Conservation (phyloP, 306 rosid genomes). For the Begonia loranthoides region DNA sequence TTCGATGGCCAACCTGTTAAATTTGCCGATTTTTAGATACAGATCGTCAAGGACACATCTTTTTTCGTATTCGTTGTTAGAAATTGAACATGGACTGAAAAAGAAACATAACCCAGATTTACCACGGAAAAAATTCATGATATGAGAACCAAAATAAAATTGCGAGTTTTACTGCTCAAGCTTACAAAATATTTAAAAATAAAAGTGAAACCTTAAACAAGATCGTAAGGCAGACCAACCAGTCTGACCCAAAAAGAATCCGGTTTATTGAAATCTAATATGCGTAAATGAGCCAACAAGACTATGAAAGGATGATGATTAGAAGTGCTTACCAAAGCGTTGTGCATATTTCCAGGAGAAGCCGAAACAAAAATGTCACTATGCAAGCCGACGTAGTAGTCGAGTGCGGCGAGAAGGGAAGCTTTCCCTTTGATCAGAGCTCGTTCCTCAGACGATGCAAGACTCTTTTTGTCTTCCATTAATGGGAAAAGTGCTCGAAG, state of each 20-base stretch:
- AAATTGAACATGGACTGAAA: neutral
- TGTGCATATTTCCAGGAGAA: constrained; percentile 99
- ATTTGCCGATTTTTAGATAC: neutral
- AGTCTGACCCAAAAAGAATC: no score
- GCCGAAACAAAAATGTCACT: constrained; percentile 91
- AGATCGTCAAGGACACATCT: no score
- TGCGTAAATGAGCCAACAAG: no score
- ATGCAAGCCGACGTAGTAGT: constrained; percentile 83
- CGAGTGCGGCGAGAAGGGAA: constrained; percentile 87
- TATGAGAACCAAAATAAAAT: no score
- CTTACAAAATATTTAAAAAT: no score
- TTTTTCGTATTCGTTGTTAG: no score
- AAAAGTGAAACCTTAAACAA: no score
- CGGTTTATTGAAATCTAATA: no score
- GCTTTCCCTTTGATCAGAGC: constrained; percentile 80
- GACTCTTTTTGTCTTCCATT: constrained; percentile 92
- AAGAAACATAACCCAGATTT: neutral
- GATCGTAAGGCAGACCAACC: no score
- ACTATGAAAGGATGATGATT: no score
- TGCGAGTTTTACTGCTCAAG: no score
- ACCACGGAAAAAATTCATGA: no score
- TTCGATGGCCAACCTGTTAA: constrained; percentile 89
- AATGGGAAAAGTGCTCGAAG: constrained; percentile 64
- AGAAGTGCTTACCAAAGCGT: constrained; percentile 73
- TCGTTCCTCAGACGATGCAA: constrained; percentile 57